Evolutionary conservation across 352 stramenopile species (phyloP), one percentile per base, ranked within the genome.

Genomic region (Hyaloperonospora arabidopsidis): DNA sequence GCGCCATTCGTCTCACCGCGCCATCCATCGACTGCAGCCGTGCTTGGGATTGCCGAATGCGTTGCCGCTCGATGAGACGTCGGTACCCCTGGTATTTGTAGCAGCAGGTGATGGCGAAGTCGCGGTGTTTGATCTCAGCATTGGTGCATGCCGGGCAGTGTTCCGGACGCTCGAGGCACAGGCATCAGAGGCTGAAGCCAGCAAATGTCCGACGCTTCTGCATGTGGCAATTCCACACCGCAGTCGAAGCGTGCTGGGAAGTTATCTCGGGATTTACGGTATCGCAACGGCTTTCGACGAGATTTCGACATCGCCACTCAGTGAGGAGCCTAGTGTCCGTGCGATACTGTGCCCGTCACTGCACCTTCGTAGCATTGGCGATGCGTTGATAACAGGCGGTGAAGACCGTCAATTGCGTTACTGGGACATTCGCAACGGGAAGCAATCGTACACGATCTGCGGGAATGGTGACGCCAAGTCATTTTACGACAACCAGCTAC

Each of bases 341-440:
- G 92, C 67, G n/a, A 83, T 93, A 44, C 44, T 95, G 53, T 95
- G 85, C 70, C 84, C 93, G 67, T 88, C 87, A 61, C 63, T 93
- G 22, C 86, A 93, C 55, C 70, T 97, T 59, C 76, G 83, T 23
- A 85, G 84, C 47, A 84, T 89, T 65, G 61, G 71, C 22, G 79
- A 89, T 57, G 74, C 78, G 34, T 65, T 98, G 29, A 92, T 98
- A 48, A 98, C 94, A 0, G 95, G 91, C 43, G 95, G 95, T 5
- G 93, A 94, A 58, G 94, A 98, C 65, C 78, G 89, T 22, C 79
- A 95, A 65, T 96, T 99, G 58, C 82, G 95, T 22, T 98, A 97
- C 72, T 99, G 96, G 96, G 93, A 99, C 67, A 96, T 98, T 52
- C 85, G 76, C 29, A 89, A 90, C 19, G 80, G 92, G 21, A 95